Conservation (phyloP, 2,329 filamentous ascomycete species). For the Beauveria scarabaeidicola region DNA sequence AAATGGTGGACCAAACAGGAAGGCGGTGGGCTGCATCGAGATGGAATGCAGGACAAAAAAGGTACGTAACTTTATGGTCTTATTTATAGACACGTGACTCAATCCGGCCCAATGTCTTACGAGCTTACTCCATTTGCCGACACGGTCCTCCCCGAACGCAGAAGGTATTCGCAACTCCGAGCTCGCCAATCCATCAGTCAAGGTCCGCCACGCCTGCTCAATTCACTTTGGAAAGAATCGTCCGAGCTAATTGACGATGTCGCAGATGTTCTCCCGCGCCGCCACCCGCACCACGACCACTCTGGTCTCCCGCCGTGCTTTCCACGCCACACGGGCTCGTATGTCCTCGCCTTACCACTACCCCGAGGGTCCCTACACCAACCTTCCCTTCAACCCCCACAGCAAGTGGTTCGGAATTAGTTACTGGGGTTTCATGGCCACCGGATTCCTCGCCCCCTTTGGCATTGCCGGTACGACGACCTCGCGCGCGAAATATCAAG, state of each 20-base stretch:
- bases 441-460: slow-evolving; percentile 54
- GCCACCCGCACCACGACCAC: slow-evolving; percentile 55
- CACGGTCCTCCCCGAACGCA: slow-evolving; percentile 7
- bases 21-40: slow-evolving; percentile 9
- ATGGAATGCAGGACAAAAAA: not conserved
- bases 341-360: slow-evolving; percentile 94
- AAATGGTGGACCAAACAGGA: slow-evolving; percentile 3
- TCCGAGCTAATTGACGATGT: slow-evolving; percentile 31
- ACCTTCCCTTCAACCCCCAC: slow-evolving; percentile 94
- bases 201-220: slow-evolving; percentile 3
- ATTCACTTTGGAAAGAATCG: not conserved
- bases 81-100: slow-evolving; percentile 8
- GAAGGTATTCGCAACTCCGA: slow-evolving; percentile 5
- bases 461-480: slow-evolving; percentile 44
- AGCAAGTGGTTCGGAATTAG: slow-evolving; percentile 74
- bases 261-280: slow-evolving; percentile 76
- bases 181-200: slow-evolving; percentile 10
- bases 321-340: slow-evolving; percentile 82
- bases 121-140: slow-evolving; percentile 8
- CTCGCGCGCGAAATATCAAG: slow-evolving; percentile 17
- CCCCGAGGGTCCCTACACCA: slow-evolving; percentile 87
- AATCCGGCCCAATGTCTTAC: slow-evolving; percentile 3
- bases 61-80: slow-evolving; percentile 9
- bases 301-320: slow-evolving; percentile 78
- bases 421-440: slow-evolving; percentile 66